Percentiles rank a stretch among this genome's conserved stretches.
Conservation (phyloP, 2,329 filamentous ascomycete genomes). For the Knufia fluminis region DNA sequence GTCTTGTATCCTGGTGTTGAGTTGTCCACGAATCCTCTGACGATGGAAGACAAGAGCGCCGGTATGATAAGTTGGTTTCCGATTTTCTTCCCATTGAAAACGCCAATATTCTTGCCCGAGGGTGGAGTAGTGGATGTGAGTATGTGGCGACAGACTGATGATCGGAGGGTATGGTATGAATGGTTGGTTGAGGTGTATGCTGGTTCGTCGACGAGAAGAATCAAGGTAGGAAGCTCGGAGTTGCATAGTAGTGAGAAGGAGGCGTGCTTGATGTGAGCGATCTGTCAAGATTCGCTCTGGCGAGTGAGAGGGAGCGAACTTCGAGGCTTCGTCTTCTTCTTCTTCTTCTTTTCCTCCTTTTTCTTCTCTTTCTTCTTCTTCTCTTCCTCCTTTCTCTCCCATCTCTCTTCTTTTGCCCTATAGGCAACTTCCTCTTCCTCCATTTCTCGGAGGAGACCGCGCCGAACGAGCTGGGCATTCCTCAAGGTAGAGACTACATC, state of each 20-base stretch:
- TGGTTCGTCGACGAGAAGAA: slow-evolving; percentile 14
- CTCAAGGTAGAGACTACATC: too few species aligned
- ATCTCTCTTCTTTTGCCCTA: too few species aligned
- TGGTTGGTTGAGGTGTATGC: slow-evolving; percentile 84
- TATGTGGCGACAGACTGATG: slow-evolving; percentile 95
- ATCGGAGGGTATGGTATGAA: slow-evolving; percentile 96
- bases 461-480: too few species aligned
- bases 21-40: slow-evolving; percentile 84
- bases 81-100: slow-evolving; percentile 94
- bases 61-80: slow-evolving; percentile 99
- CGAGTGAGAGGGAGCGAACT: too few species aligned
- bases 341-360: too few species aligned
- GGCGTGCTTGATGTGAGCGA: slow-evolving; percentile 38
- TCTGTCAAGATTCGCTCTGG: too few species aligned
- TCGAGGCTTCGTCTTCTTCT: too few species aligned
- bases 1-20: slow-evolving; percentile 80
- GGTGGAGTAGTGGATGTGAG: slow-evolving; percentile 77
- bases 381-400: too few species aligned
- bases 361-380: too few species aligned
- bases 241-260: slow-evolving; percentile 42
- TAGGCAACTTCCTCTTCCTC: too few species aligned
- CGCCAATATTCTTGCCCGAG: slow-evolving; percentile 72
- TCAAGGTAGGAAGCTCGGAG: slow-evolving; percentile 35
- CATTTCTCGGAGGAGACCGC: too few species aligned
- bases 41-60: slow-evolving; percentile 83